Base-by-base conservation (phyloP, 2,329 filamentous ascomycete species). In the Pseudopyrenochaeta lycopersici region DNA sequence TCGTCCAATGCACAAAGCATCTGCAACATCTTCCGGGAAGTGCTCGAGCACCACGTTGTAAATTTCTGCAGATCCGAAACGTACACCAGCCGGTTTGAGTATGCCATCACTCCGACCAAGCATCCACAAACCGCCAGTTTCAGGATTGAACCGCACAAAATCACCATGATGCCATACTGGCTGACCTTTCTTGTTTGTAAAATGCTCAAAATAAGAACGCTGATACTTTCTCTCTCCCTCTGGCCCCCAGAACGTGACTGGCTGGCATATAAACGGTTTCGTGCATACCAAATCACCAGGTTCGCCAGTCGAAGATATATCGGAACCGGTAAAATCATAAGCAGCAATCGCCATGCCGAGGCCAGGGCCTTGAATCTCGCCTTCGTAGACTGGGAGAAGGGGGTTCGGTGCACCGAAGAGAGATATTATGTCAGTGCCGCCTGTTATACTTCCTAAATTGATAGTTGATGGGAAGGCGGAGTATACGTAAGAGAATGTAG, bases 401-500 rank as follows among this genome's bases (percentile, higher is more conserved):
- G 80, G 80, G 49, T 89, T 94, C 0, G 92, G 90, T 0, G 91
- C 89, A 38, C 93, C 94, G 68, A 98, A 99, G 30, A 98, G 85
- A 1, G 93, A 97, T 61, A 98, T 91, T 66, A 98, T 98, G 73
- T 99, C 95, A 2, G 94, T 98, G 44, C 94, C 95, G 32, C 95
- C 95, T 0, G 94, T 98, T 69, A 99, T 98, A 51, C 91, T 96
- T 43, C 88, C 92, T 7, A 98, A 85, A 75, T 97, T 94, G 62
- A 98, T 82, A n/a, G 84, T 80, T 0, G 84, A 70, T 1, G 92
- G 92, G 70, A 98, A 96, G 1, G 90, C 89, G 21, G 84, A 79
- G 78, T 98, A 97, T 47, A 97, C 88, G 70, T 96, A 98, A 52
- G 86, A 82, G 76, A 97, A 98, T 1, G 95, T 98, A 1, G 92